A percentile compares a stretch with the other conserved stretches of the same genome.
Conservation (phyloP, 176 grass and related monocot genomes). For the Secale cereale region DNA sequence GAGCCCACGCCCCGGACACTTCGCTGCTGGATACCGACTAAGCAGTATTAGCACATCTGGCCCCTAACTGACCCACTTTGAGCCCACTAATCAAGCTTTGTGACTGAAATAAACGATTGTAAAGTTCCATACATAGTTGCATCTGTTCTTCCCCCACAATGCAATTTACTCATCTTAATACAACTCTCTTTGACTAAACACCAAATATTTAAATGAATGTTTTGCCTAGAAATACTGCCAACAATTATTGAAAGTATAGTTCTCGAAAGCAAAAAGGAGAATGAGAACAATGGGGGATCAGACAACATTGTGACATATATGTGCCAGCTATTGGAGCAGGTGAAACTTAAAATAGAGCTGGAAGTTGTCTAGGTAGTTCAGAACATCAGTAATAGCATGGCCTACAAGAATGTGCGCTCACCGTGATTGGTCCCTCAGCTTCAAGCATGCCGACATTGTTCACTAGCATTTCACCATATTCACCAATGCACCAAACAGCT, state of each 20-base stretch:
- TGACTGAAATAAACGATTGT: neutral
- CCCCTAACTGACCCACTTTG: too few species aligned
- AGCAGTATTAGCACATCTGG: neutral
- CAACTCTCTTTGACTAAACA: neutral
- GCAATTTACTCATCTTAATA: neutral
- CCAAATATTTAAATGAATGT: slow-evolving; percentile 1
- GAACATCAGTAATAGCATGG: neutral
- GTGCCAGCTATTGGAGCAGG: neutral
- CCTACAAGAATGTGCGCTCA: slow-evolving; percentile 38
- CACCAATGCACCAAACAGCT: slow-evolving; percentile 94
- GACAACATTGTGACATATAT: neutral
- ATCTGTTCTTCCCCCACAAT: neutral
- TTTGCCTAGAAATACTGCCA: slow-evolving; percentile 5
- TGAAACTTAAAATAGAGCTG: neutral
- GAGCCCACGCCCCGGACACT: neutral
- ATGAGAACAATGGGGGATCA: neutral
- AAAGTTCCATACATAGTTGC: neutral
- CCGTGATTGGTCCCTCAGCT: slow-evolving; percentile 59
- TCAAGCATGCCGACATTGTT: slow-evolving; percentile 78
- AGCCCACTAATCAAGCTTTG: neutral
- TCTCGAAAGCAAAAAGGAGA: neutral
- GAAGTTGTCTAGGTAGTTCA: neutral
- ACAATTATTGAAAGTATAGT: neutral
- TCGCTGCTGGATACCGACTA: neutral
- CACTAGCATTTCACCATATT: slow-evolving; percentile 98